A percentile compares a stretch with the other conserved stretches of the same genome.
Conservation (phyloP, 352 stramenopile species). For the Phytopythium oedochilum region DNA sequence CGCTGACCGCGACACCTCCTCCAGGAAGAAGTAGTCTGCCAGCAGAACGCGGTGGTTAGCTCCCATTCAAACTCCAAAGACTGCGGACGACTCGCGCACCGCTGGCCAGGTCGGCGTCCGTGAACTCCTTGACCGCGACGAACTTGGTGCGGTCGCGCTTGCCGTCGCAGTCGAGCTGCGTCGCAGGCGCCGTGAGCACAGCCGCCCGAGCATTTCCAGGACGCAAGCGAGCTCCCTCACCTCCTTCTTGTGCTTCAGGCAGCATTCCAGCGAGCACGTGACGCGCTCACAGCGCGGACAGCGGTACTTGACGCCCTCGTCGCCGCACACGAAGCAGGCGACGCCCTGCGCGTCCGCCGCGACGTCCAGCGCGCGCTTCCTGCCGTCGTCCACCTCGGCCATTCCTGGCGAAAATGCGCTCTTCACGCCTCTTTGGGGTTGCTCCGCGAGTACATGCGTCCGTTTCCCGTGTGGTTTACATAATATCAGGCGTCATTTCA, state of each 20-base stretch:
- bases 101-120: conserved; percentile 71
- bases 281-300: conserved; percentile 81
- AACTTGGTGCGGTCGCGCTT: conserved; percentile 85
- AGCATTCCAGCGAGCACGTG: conserved; percentile 79
- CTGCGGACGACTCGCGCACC: conserved; percentile 22
- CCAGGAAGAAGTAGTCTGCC: conserved; percentile 72
- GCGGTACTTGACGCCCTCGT: conserved; percentile 71
- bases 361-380: conserved; percentile 29
- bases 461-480: not conserved
- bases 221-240: conserved; percentile 12
- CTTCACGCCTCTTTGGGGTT: not conserved
- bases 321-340: conserved; percentile 43
- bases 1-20: conserved; percentile 58
- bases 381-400: conserved; percentile 10
- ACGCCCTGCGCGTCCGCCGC: conserved; percentile 11
- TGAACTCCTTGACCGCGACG: conserved; percentile 65
- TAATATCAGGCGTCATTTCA: not conserved
- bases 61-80: not conserved
- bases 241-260: conserved; percentile 76
- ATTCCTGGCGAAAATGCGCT: conserved; percentile 4
- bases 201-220: conserved; percentile 1
- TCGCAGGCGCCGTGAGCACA: not conserved
- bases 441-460: not conserved
- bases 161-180: conserved; percentile 69
- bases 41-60: not conserved